A percentile compares a stretch with the other conserved stretches of the same genome.
Conservation (phyloP, 2,329 filamentous ascomycete species). For the Fusarium xyrophilum region DNA sequence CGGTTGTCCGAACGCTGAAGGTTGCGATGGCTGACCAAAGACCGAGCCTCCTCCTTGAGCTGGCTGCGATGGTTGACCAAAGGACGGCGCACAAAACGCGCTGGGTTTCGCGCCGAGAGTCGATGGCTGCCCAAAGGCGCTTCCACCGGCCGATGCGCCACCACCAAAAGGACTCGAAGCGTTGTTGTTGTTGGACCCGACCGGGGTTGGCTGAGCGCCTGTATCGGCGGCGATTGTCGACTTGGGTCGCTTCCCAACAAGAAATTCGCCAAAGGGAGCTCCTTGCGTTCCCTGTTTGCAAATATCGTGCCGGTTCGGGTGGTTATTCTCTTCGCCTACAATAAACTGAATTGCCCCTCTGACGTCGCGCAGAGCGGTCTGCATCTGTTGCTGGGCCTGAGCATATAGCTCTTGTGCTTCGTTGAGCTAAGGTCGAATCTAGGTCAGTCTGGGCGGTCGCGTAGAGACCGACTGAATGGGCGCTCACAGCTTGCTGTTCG, state of each 20-base stretch:
- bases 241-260: constrained; percentile 47
- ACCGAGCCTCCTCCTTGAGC: constrained; percentile 37
- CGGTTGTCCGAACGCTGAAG: constrained; percentile 54
- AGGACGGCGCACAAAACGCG: constrained; percentile 41
- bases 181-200: constrained; percentile 44
- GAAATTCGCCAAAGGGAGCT: constrained; percentile 55
- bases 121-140: constrained; percentile 49
- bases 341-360: constrained; percentile 77
- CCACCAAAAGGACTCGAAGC: constrained; percentile 44
- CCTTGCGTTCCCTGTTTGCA: constrained; percentile 57
- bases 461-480: neutral
- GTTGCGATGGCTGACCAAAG: constrained; percentile 43
- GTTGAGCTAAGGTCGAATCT: constrained; percentile 55
- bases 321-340: constrained; percentile 68
- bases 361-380: constrained; percentile 71
- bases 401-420: constrained; percentile 68
- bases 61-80: constrained; percentile 50
- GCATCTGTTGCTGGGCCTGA: constrained; percentile 73
- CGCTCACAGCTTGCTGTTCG: constrained; percentile 57
- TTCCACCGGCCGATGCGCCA: constrained; percentile 37
- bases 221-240: constrained; percentile 39
- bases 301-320: constrained; percentile 77
- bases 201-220: constrained; percentile 51
- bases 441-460: constrained; percentile 25
- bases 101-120: constrained; percentile 42